phyloP scores from a whole-genome alignment of 1,284 basidiomycete genomes.

The Sanghuangporus weigelae region DNA sequence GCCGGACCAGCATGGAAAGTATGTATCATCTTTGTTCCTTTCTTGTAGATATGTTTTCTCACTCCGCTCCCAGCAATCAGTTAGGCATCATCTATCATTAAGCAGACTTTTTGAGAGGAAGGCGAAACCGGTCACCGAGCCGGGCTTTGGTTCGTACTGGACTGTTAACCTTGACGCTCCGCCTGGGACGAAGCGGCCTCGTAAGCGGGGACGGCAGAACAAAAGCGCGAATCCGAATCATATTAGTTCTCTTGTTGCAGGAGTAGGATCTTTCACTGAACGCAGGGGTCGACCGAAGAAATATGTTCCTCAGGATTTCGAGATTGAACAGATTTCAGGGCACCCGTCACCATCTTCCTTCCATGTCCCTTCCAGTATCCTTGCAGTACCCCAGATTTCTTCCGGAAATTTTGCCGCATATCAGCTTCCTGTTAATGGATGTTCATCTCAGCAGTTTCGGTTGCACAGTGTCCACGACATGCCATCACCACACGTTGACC shows the following conservation, averaged over 20 bases:
- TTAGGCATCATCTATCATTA: constrained; percentile 72
- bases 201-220: constrained; percentile 64
- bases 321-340: background rate
- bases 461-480: constrained; percentile 4
- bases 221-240: constrained; percentile 34
- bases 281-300: constrained; percentile 46
- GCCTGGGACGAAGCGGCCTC: constrained; percentile 74
- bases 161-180: constrained; percentile 75
- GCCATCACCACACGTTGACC: background rate
- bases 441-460: constrained; percentile 6
- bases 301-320: constrained; percentile 13
- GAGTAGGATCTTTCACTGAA: constrained; percentile 13
- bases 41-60: constrained; percentile 13
- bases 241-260: constrained; percentile 20
- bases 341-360: constrained; percentile 8
- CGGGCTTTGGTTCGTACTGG: constrained; percentile 81
- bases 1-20: constrained; percentile 82
- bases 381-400: background rate
- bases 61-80: constrained; percentile 58
- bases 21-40: background rate
- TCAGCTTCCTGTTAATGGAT: background rate
- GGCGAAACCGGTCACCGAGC: constrained; percentile 72
- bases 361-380: background rate
- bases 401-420: constrained; percentile 1
- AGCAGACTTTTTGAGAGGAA: constrained; percentile 76